These are phyloP conservation scores for Hyaloperonospora brassicae DNA, from an alignment of 352 stramenopile species.

Conservation along the genomic window DNA sequence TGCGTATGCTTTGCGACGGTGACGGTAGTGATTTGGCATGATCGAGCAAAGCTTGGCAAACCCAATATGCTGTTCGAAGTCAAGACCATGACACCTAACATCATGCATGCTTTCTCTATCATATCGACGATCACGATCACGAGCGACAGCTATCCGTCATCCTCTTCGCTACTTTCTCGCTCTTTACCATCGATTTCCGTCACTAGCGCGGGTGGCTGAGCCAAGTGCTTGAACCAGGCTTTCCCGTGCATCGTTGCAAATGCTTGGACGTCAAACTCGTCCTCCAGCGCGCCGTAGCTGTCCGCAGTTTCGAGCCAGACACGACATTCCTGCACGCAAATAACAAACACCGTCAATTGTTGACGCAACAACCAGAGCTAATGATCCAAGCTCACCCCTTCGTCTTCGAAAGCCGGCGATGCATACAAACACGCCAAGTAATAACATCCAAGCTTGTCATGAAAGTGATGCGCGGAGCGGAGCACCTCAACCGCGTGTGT, in stretches of 20 bases:
- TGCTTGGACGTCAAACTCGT: conserved; percentile 57
- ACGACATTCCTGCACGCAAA: conserved; percentile 39
- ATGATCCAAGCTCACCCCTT: conserved; percentile 27
- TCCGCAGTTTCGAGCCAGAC: conserved; percentile 73
- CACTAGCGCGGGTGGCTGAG: conserved; percentile 32
- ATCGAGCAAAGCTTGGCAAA: no score
- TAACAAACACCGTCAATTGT: neutral
- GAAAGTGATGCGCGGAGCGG: conserved; percentile 63
- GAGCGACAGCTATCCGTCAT: neutral
- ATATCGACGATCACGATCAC: no score
- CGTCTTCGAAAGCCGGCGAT: conserved; percentile 40
- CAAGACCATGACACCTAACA: no score
- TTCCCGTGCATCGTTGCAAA: conserved; percentile 49
- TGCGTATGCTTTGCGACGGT: no score
- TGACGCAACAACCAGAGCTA: neutral
- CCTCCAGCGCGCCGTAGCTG: conserved; percentile 67
- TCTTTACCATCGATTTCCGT: conserved; percentile 16
- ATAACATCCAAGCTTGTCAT: conserved; percentile 79
- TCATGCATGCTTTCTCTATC: no score
- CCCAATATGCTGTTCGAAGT: no score
- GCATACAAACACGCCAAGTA: conserved; percentile 64
- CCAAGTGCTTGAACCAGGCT: conserved; percentile 53
- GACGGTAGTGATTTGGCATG: no score
- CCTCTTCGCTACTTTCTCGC: conserved; percentile 1
- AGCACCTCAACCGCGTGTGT: conserved; percentile 55